Conservation (phyloP, 2,329 filamentous ascomycete genomes). For the Fusarium subtropicale region DNA sequence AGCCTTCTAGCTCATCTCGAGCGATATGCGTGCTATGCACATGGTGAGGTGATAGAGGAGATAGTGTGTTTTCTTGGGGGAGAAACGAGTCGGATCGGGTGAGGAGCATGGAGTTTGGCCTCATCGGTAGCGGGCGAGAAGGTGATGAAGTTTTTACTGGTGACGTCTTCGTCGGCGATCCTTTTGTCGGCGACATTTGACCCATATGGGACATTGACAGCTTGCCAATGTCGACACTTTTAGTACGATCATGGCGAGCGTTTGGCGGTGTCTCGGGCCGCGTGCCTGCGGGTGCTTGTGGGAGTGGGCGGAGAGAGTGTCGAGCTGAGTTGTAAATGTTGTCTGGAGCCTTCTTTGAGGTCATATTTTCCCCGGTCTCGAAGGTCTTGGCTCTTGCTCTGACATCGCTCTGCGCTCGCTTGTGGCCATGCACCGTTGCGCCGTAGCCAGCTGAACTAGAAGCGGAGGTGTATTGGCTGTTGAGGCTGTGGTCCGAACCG, state of each 20-base stretch:
- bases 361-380: conserved; percentile 58
- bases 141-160: conserved; percentile 49
- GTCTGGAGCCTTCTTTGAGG: conserved; percentile 62
- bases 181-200: conserved; percentile 52
- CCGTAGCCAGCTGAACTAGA: conserved; percentile 66
- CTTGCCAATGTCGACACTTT: conserved; percentile 72
- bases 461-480: conserved; percentile 75
- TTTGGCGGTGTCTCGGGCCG: conserved; percentile 56
- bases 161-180: conserved; percentile 7
- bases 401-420: conserved; percentile 81
- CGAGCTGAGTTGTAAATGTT: conserved; percentile 78
- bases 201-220: conserved; percentile 62
- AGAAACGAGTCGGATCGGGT: conserved; percentile 67
- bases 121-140: conserved; percentile 56
- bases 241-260: conserved; percentile 65
- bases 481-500: conserved; percentile 67
- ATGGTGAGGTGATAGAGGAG: conserved; percentile 46
- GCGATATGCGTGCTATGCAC: conserved; percentile 61
- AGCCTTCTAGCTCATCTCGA: conserved; percentile 79
- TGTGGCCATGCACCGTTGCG: conserved; percentile 65
- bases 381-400: conserved; percentile 64
- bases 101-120: conserved; percentile 72
- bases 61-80: conserved; percentile 50
- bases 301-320: conserved; percentile 80
- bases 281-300: conserved; percentile 69